Percentiles rank a stretch among this genome's conserved stretches.
These are phyloP conservation scores for Cynanchum wilfordii DNA, from an alignment of 257 asterid genomes.

Conservation along the genomic window DNA sequence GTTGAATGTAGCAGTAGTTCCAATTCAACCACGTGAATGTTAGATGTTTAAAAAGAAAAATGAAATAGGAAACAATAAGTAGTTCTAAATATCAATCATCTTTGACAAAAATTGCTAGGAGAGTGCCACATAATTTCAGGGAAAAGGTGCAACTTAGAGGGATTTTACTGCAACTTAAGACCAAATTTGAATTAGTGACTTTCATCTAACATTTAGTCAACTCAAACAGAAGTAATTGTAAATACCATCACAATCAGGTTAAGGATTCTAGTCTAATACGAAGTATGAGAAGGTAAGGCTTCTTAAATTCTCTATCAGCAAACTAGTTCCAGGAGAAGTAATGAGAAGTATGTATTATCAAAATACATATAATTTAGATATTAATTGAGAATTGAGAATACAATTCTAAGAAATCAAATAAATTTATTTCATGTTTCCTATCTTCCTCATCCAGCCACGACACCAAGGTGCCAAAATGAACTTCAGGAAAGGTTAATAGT, in stretches of 20 bases:
- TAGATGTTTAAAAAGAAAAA: background rate
- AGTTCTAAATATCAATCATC: background rate
- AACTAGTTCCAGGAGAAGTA: background rate
- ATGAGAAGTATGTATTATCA: background rate
- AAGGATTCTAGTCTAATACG: background rate
- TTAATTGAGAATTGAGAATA: background rate
- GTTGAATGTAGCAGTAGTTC: background rate
- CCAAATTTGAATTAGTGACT: background rate
- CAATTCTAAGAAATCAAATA: background rate
- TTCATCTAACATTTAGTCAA: background rate
- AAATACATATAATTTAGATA: background rate
- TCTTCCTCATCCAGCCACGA: background rate
- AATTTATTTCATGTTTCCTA: background rate
- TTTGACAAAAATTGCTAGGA: background rate
- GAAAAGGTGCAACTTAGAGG: background rate
- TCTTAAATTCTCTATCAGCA: background rate
- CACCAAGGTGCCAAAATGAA: no score
- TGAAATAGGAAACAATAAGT: background rate
- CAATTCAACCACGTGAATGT: background rate
- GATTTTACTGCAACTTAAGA: background rate
- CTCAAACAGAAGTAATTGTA: background rate
- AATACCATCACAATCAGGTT: background rate
- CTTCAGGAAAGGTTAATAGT: background rate
- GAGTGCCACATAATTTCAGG: background rate
- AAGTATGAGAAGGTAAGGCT: background rate